phyloP scores from a whole-genome alignment of 352 stramenopile genomes.

The Phytophthora fragariae region DNA sequence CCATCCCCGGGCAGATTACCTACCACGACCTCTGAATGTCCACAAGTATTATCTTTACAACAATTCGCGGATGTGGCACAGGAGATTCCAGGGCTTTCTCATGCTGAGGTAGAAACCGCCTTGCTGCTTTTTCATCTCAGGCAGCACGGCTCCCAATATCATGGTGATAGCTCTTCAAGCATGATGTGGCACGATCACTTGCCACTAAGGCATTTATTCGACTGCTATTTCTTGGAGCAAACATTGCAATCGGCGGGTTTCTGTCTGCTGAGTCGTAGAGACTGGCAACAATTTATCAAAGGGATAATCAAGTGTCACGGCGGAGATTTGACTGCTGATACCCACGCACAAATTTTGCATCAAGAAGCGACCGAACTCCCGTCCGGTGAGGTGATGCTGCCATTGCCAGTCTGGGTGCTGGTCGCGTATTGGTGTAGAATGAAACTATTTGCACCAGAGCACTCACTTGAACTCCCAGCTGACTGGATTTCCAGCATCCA shows the following conservation, averaged over 20 bases:
- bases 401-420: conserved; percentile 21
- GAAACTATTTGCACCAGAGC: background rate
- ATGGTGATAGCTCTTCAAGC: background rate
- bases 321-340: background rate
- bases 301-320: background rate
- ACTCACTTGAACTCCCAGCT: background rate
- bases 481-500: conserved; percentile 1
- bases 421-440: conserved; percentile 7
- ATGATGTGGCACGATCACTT: background rate
- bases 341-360: conserved; percentile 6
- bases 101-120: conserved; percentile 29
- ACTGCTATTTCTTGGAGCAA: conserved; percentile 1
- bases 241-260: conserved; percentile 8
- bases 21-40: background rate
- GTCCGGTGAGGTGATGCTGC: conserved; percentile 13
- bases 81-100: conserved; percentile 20
- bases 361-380: conserved; percentile 17
- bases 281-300: conserved; percentile 18
- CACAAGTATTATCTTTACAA: conserved; percentile 21
- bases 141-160: background rate
- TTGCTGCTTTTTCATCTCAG: conserved; percentile 39
- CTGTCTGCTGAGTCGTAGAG: conserved; percentile 12
- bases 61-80: conserved; percentile 38
- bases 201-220: background rate
- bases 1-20: conserved; percentile 8